phyloP scores from a whole-genome alignment of 345 rosid genomes.

The Cochlearia excelsa region DNA sequence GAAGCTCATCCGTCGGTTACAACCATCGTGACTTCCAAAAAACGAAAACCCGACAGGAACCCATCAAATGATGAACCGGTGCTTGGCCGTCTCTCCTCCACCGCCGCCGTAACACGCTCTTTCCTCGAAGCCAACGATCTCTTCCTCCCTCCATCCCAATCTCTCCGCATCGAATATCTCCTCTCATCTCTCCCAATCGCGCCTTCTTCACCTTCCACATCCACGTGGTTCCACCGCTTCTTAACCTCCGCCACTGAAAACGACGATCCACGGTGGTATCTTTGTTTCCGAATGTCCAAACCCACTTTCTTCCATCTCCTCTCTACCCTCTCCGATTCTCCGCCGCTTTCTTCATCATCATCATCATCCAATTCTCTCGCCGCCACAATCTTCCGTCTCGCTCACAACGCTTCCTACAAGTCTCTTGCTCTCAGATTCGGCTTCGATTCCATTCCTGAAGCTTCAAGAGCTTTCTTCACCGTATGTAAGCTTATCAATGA shows the following conservation, averaged over 20 bases:
- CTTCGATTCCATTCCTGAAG: conserved; percentile 43
- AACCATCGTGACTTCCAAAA: background rate
- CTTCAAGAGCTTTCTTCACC: conserved; percentile 61
- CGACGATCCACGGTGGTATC: conserved; percentile 57
- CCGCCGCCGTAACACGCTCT: conserved; percentile 41
- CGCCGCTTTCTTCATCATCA: conserved; percentile 34
- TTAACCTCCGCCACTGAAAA: conserved; percentile 36
- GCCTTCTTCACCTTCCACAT: conserved; percentile 17
- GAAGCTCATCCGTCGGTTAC: background rate
- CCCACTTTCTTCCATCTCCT: conserved; percentile 50
- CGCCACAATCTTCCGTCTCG: conserved; percentile 66
- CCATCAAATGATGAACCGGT: conserved; percentile 30
- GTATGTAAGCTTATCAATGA: conserved; percentile 56
- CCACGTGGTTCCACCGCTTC: conserved; percentile 48
- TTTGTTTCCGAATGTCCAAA: conserved; percentile 56
- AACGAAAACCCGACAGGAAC: conserved; percentile 18
- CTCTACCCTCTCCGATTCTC: conserved; percentile 28
- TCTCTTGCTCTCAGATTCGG: conserved; percentile 47
- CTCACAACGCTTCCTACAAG: conserved; percentile 63
- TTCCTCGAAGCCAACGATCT: conserved; percentile 55
- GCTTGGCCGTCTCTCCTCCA: conserved; percentile 42
- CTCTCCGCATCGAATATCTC: conserved; percentile 29
- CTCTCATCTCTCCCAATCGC: conserved; percentile 43
- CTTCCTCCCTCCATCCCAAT: conserved; percentile 35
- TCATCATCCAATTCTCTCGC: conserved; percentile 36